A percentile compares a stretch with the other conserved stretches of the same genome.
Evolutionary conservation across 106 monocot genomes (phyloP).

Genomic region (Dioscorea alata): DNA sequence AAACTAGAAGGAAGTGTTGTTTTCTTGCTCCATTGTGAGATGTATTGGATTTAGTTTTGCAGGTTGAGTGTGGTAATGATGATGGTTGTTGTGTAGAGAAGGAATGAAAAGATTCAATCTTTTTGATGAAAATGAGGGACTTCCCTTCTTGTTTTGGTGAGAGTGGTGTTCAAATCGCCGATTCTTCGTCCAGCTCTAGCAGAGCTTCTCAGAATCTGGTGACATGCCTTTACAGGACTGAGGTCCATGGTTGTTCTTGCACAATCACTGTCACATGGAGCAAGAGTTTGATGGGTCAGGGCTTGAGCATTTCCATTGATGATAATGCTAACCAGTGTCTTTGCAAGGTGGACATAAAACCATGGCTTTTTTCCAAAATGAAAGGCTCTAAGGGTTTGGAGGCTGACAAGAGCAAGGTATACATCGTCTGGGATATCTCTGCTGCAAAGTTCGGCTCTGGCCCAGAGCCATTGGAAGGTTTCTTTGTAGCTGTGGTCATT

Average conservation of each 20-base stretch:
- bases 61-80: too few relatives aligned
- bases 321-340: not conserved
- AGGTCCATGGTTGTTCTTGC: not conserved
- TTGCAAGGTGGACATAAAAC: constrained; percentile 7
- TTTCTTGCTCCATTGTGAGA: too few relatives aligned
- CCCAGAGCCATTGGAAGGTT: constrained; percentile 38
- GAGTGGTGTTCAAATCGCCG: not conserved
- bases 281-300: not conserved
- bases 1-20: too few relatives aligned
- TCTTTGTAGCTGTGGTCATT: constrained; percentile 27
- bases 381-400: constrained; percentile 40
- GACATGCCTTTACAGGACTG: not conserved
- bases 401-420: constrained; percentile 13
- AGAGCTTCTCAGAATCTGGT: not conserved
- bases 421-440: constrained; percentile 46
- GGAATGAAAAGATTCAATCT: not conserved
- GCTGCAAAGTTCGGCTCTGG: constrained; percentile 32
- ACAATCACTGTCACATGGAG: not conserved
- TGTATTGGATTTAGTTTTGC: too few relatives aligned
- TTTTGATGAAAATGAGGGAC: constrained; percentile 3
- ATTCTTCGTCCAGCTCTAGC: not conserved
- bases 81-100: not conserved
- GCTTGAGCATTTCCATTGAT: not conserved
- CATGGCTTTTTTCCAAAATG: constrained; percentile 15
- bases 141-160: constrained; percentile 10